phyloP scores from a whole-genome alignment of 164 flowering plant species.

The Magnolia changhungtana region DNA sequence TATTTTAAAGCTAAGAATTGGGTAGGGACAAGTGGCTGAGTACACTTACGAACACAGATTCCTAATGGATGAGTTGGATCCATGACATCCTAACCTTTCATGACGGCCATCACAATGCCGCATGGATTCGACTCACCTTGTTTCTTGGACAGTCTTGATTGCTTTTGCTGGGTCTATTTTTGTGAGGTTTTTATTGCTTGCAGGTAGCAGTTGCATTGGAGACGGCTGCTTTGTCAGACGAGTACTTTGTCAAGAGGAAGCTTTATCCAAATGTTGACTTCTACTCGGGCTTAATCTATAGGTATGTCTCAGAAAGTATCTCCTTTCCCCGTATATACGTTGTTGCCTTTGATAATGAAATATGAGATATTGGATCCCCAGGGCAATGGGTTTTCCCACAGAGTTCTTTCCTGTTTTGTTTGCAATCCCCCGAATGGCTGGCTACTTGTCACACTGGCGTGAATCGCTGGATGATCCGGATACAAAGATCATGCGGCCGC shows the following conservation, averaged over 20 bases:
- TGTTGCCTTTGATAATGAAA: background rate
- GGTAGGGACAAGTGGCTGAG: no score
- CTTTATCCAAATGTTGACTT: slow-evolving; percentile 98
- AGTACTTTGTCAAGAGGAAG: slow-evolving; percentile 90
- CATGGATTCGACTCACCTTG: no score
- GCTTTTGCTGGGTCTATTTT: background rate
- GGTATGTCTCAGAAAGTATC: slow-evolving; percentile 36
- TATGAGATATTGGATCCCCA: slow-evolving; percentile 22
- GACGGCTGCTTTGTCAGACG: slow-evolving; percentile 96
- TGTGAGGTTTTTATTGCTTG: slow-evolving; percentile 2
- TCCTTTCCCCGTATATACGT: background rate
- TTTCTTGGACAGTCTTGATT: background rate
- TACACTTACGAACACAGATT: no score
- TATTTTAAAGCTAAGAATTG: no score
- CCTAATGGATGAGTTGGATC: no score
- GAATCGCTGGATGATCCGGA: slow-evolving; percentile 99
- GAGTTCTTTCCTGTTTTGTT: slow-evolving; percentile 95
- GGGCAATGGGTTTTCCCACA: slow-evolving; percentile 98
- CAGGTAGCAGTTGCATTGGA: slow-evolving; percentile 99
- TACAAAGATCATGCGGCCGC: slow-evolving; percentile 98
- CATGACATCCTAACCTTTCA: no score
- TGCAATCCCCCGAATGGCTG: slow-evolving; percentile 99
- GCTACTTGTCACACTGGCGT: slow-evolving; percentile 89
- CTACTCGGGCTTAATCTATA: slow-evolving; percentile 96
- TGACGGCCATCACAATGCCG: no score